Evolutionary conservation across 192 early-diverging fungal genomes (phyloP), one percentile per base, ranked within the genome.

Genomic region (Helicostylum pulchrum): DNA sequence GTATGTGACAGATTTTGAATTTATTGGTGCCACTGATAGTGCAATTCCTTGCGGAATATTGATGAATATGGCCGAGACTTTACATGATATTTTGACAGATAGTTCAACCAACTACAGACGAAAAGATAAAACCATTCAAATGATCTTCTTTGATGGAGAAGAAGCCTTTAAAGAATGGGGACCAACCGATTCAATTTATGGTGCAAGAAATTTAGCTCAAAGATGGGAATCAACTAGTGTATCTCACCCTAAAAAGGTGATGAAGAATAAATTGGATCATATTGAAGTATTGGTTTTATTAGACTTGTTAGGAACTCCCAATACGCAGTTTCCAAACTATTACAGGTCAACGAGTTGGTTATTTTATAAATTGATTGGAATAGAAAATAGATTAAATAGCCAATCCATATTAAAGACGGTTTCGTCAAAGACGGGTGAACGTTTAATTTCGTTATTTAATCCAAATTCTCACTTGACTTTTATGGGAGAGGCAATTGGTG

Each of bases 61-160:
- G 52, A 77, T 98, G 63, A 89, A 96, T 64, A 62, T 95, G 23
- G 96, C 94, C 2, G 68, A 70, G 4, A 82, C 81, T 2, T 79
- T 98, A 36, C 83, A 92, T 51, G 57, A 64, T 2, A 74, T 77
- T 5, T 68, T 96, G 12, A 80, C 86, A 42, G 62, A 70, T 20
- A 72, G 74, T 48, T 60, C 72, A 53, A 59, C 36, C 10, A 39
- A 59, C 20, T 45, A 59, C 45, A 54, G 53, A 1, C 70, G 74
- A 32, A 39, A 39, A 14, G 45, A 71, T 23, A 80, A 85, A 34
- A 74, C 81, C 0, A 46, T 97, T 49, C 96, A 98, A 73, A 55
- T 98, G n/a, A 82, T 98, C 21, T 98, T 98, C 62, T 97, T 98
- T 74, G 96, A 98, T 71, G 96, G 96, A 32, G 96, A 98, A 61